Percentiles rank a stretch among this genome's conserved stretches.
phyloP scores from a whole-genome alignment of 2,329 filamentous ascomycete species.

The Gaeumannomyces tritici region DNA sequence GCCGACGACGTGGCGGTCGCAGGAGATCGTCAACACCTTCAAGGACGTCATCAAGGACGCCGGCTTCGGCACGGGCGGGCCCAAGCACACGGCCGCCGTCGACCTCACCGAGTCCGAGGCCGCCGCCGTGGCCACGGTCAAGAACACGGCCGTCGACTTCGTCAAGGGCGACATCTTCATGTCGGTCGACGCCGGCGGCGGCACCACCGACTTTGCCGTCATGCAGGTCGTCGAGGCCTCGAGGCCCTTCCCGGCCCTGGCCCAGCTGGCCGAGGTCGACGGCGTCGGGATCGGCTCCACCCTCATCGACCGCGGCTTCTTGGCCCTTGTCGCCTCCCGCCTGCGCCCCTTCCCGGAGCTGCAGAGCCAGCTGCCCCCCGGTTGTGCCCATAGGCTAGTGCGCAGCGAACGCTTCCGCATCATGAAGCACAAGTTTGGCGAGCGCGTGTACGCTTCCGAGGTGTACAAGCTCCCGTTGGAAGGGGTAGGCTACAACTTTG shows the following conservation, averaged over 20 bases:
- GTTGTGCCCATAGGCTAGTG: background rate
- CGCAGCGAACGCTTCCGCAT: background rate
- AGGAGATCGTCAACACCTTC: conserved; percentile 40
- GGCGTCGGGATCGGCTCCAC: conserved; percentile 36
- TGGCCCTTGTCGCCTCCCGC: conserved; percentile 25
- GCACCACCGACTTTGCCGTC: conserved; percentile 34
- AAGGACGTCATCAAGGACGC: conserved; percentile 33
- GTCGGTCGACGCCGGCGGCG: conserved; percentile 34
- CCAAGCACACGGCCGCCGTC: conserved; percentile 25
- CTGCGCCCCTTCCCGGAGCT: background rate
- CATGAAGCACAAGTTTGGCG: background rate
- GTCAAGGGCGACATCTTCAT: conserved; percentile 28
- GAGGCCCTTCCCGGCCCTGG: conserved; percentile 6
- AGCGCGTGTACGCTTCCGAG: background rate
- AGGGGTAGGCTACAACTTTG: background rate
- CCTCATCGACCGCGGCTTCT: conserved; percentile 33
- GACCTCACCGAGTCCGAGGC: conserved; percentile 39
- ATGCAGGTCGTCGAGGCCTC: conserved; percentile 9
- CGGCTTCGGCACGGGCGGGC: conserved; percentile 34
- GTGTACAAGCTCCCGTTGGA: background rate
- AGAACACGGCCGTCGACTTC: conserved; percentile 28
- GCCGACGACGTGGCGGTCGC: conserved; percentile 44
- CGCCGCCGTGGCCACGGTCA: conserved; percentile 35
- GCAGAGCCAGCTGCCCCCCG: background rate
- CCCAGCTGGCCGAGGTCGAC: conserved; percentile 25